Conservation (phyloP, 306 rosid species). For the Psophocarpus tetragonolobus region DNA sequence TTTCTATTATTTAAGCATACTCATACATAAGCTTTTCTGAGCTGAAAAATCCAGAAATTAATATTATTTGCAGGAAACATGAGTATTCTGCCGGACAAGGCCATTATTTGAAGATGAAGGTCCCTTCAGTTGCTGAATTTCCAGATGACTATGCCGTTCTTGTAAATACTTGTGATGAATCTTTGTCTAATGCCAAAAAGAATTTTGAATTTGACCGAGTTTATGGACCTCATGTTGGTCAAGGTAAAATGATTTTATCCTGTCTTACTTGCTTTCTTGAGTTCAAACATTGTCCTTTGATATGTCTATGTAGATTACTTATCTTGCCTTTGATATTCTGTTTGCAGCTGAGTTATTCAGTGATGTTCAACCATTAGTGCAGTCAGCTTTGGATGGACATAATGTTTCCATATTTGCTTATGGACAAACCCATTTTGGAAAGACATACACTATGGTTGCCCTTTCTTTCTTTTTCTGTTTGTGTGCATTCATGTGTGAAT, state of each 20-base stretch:
- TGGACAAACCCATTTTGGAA: constrained; percentile 90
- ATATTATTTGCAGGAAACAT: constrained; percentile 71
- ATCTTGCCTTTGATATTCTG: constrained; percentile 29
- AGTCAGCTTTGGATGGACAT: constrained; percentile 96
- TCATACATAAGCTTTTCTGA: constrained; percentile 22
- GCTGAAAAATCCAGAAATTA: constrained; percentile 17
- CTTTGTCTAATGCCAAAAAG: constrained; percentile 78
- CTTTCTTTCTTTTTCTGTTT: constrained; percentile 41
- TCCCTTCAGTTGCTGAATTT: constrained; percentile 71
- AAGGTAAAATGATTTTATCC: constrained; percentile 57
- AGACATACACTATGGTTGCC: constrained; percentile 87
- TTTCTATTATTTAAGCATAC: constrained; percentile 25
- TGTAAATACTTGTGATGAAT: constrained; percentile 80
- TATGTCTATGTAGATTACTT: constrained; percentile 21
- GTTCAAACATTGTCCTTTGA: constrained; percentile 2
- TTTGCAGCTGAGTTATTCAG: constrained; percentile 82
- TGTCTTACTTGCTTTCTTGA: not conserved
- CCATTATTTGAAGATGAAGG: constrained; percentile 98
- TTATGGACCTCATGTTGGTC: constrained; percentile 98
- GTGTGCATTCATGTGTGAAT: not conserved
- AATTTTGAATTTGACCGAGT: constrained; percentile 91
- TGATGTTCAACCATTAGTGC: constrained; percentile 92
- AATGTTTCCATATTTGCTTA: constrained; percentile 88
- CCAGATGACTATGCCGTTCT: constrained; percentile 84
- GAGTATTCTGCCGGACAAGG: constrained; percentile 80